Percentiles rank a stretch among this genome's conserved stretches.
These are phyloP conservation scores for Coemansia pectinata DNA, from an alignment of 192 early-diverging fungal genomes.

Conservation along the genomic window DNA sequence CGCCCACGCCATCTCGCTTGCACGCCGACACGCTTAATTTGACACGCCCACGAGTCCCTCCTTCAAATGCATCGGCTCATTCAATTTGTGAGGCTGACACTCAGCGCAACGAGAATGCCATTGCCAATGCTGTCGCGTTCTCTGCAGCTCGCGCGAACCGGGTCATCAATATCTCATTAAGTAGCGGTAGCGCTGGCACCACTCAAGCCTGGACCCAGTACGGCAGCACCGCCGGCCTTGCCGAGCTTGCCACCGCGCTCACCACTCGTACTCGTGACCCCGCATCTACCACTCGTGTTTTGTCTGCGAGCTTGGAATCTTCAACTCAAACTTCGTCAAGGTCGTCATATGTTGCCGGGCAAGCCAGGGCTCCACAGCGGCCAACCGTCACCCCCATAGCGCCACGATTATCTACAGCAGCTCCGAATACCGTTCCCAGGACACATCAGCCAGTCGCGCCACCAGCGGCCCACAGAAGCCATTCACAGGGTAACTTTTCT, in stretches of 20 bases:
- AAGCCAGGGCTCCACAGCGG: neutral
- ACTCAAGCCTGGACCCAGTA: neutral
- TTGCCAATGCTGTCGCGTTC: neutral
- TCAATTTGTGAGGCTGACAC: neutral
- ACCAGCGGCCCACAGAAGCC: neutral
- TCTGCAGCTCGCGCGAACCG: neutral
- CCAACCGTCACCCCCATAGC: neutral
- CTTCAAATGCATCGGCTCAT: neutral
- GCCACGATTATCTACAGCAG: neutral
- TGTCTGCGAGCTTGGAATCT: neutral
- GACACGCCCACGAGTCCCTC: neutral
- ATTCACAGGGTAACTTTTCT: neutral
- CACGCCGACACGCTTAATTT: neutral
- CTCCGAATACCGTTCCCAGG: slow-evolving; percentile 5
- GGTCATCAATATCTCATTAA: neutral
- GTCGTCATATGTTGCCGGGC: neutral
- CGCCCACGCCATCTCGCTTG: neutral
- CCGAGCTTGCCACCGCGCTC: neutral
- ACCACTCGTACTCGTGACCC: neutral
- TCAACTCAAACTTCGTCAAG: neutral
- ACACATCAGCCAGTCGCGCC: neutral
- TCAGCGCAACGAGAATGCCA: neutral
- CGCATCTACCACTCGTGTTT: neutral
- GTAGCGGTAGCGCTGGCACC: neutral
- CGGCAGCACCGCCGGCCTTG: neutral